Base-by-base conservation (phyloP, 768 basidiomycete species). In the Tricholoma hemisulphureum region DNA sequence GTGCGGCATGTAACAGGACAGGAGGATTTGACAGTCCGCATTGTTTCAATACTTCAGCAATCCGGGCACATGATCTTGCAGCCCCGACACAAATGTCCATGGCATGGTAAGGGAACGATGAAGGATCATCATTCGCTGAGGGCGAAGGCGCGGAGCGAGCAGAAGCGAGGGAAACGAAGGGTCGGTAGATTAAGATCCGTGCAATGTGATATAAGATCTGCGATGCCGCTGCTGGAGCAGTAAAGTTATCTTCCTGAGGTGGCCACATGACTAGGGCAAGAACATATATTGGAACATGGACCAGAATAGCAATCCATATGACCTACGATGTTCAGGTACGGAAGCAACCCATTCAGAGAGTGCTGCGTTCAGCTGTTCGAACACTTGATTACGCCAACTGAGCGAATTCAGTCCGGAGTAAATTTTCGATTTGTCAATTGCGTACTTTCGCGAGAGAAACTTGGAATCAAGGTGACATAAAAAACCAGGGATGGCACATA, bases 311-410 rank as follows among this genome's bases (percentile, higher is more conserved):
- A 13, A 31, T 26, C 29, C 23, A 24, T 26, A 28, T 41, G 39
- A 73, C 86, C 56, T 62, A 89, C 88, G 65, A 63, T 89, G 85
- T 35, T 83, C 77, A 10, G 91, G 92, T 16, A 92, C 73, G 7
- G 79, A 77, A 50, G 87, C 83, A 10, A 82, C 71, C 90, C 91
- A 95, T 57, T 86, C 82, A 58, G 85, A 84, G 63, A 94, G 76
- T 0, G 85, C 86, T 6, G 79, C 77, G 64, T 88, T 87, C 31
- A 93, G 74, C 56, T 89, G 86, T 14, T 82, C 77, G 14, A 92
- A 75, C 28, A 88, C 81, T 43, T 84, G 78, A 49, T 80, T 80
- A 48, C 78, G 75, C 78, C 82, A 84, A 56, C 80, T 76, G 56
- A 77, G 73, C 26, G 80, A 77, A 41, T 81, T 77, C 58, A 81